These are phyloP conservation scores for Aureobasidium vineae DNA, from an alignment of 2,329 filamentous ascomycete species.

Conservation along the genomic window DNA sequence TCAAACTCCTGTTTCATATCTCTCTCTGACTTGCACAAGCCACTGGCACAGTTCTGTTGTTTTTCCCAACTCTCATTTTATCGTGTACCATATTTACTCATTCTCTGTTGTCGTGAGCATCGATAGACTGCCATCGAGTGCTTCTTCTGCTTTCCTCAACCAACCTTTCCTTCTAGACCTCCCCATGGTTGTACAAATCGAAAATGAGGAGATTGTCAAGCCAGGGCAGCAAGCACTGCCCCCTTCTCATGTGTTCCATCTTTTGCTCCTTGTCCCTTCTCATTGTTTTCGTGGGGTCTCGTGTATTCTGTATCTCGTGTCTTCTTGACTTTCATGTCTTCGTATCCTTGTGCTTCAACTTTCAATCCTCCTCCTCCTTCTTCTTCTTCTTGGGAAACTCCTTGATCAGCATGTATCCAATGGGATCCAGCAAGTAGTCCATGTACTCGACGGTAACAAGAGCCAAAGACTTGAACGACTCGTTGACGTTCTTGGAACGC, in stretches of 20 bases:
- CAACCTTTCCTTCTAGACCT: background rate
- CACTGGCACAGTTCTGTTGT: background rate
- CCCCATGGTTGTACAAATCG: background rate
- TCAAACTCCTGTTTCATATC: background rate
- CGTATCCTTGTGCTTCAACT: background rate
- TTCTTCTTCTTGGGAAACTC: background rate
- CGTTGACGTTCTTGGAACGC: background rate
- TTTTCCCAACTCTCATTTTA: background rate
- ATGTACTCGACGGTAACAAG: background rate
- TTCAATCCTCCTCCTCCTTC: background rate
- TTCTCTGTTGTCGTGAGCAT: background rate
- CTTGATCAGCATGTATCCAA: background rate
- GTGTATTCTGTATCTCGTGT: background rate
- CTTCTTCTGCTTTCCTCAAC: background rate
- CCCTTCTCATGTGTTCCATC: background rate
- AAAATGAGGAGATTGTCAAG: slow-evolving; percentile 4
- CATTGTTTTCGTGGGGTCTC: background rate
- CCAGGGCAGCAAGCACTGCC: background rate
- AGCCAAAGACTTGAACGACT: background rate
- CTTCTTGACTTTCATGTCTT: background rate
- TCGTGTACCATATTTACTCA: background rate
- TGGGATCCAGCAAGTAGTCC: background rate
- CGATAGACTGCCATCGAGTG: background rate
- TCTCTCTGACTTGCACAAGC: background rate
- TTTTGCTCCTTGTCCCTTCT: background rate